phyloP scores from a whole-genome alignment of 164 flowering plant genomes.

The Tinospora cordifolia region DNA sequence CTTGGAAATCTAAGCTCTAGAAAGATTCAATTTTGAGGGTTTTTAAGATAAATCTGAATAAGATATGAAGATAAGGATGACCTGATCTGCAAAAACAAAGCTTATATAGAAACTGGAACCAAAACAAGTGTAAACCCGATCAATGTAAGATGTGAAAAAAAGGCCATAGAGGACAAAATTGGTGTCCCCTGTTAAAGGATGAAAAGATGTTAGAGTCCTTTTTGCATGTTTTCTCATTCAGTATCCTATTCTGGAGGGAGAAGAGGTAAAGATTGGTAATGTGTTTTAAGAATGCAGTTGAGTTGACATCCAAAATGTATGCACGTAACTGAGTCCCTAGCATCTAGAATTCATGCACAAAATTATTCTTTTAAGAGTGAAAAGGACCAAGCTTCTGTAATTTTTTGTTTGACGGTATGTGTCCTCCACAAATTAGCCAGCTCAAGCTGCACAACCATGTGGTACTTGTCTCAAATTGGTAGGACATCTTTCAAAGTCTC shows the following conservation, averaged over 20 bases:
- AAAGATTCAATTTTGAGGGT: not conserved
- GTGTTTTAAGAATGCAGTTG: not conserved
- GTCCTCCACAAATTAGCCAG: not conserved
- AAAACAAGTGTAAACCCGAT: not conserved
- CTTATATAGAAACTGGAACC: not conserved
- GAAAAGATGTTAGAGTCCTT: not conserved
- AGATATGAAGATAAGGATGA: not conserved
- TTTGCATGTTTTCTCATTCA: not conserved
- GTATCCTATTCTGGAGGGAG: not conserved
- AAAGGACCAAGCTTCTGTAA: not conserved
- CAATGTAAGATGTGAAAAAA: not conserved
- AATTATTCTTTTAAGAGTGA: not conserved
- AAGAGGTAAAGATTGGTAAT: not conserved
- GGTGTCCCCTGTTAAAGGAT: not conserved
- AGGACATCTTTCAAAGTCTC: not conserved
- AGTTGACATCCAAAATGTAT: not conserved
- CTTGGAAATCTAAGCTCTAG: not conserved
- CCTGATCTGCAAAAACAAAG: not conserved
- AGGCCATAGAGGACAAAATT: not conserved
- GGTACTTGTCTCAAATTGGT: not conserved
- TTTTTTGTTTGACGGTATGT: not conserved
- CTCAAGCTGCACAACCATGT: not conserved
- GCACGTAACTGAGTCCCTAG: not conserved
- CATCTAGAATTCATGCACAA: not conserved
- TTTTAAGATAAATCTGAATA: not conserved